Conservation (phyloP, 176 grass and related monocot species). For the Juncus inflexus region DNA sequence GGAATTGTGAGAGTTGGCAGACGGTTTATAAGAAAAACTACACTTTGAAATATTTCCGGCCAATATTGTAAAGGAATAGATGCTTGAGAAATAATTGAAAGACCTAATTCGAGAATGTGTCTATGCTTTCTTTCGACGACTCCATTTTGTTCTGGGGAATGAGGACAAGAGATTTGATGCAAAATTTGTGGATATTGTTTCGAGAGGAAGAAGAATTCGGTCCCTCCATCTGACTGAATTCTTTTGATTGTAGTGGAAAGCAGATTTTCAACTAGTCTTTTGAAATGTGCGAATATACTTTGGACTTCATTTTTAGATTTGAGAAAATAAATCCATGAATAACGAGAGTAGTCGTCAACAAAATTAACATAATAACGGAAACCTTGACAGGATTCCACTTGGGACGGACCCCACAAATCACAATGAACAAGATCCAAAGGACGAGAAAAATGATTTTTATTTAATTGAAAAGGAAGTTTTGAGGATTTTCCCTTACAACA, state of each 20-base stretch:
- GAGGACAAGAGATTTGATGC: background rate
- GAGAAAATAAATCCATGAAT: background rate
- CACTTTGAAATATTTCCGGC: background rate
- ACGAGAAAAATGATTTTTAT: background rate
- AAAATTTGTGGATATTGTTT: background rate
- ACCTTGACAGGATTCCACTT: background rate
- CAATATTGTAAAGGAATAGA: background rate
- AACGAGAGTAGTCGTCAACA: constrained; percentile 1
- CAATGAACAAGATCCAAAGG: background rate
- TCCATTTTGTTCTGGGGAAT: background rate
- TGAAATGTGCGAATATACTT: background rate
- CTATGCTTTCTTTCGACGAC: background rate
- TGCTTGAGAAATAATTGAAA: background rate
- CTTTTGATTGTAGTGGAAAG: background rate
- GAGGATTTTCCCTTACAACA: background rate
- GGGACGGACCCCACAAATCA: constrained; percentile 5
- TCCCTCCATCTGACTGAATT: background rate
- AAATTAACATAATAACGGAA: background rate
- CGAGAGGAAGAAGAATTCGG: background rate
- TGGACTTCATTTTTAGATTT: background rate
- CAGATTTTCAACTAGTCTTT: background rate
- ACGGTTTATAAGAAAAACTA: background rate
- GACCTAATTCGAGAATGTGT: background rate
- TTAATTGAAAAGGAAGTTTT: background rate
- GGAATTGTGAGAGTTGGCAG: background rate